These are phyloP conservation scores for Pythium angustatum DNA, from an alignment of 352 stramenopile species.

Conservation along the genomic window DNA sequence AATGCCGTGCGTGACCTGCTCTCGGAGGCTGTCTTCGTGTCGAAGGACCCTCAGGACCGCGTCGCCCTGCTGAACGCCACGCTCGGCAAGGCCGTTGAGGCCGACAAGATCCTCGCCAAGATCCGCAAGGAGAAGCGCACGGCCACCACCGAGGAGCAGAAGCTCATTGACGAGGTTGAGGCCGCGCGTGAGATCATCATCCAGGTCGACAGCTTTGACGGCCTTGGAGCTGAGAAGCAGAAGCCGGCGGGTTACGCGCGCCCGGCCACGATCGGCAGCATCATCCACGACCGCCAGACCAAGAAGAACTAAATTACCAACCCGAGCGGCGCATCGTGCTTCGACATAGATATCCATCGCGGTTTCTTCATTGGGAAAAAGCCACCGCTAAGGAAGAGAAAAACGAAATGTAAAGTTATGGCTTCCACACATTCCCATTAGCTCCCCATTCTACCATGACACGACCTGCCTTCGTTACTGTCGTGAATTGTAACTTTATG, in stretches of 20 bases:
- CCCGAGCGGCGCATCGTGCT: background rate
- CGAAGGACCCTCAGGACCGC: slow-evolving; percentile 58
- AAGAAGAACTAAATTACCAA: slow-evolving; percentile 31
- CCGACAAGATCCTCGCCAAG: slow-evolving; percentile 90
- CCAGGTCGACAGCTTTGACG: slow-evolving; percentile 94
- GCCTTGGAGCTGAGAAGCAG: slow-evolving; percentile 80
- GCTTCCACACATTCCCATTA: slow-evolving; percentile 11
- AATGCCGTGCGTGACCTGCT: slow-evolving; percentile 68
- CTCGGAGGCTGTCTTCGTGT: slow-evolving; percentile 78
- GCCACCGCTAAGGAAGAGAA: background rate
- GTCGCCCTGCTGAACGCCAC: slow-evolving; percentile 77
- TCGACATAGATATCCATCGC: background rate
- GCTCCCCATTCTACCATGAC: too few species aligned
- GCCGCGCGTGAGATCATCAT: slow-evolving; percentile 96
- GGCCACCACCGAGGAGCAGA: slow-evolving; percentile 92
- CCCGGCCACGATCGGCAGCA: slow-evolving; percentile 79
- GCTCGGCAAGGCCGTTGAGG: slow-evolving; percentile 87
- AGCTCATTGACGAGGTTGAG: slow-evolving; percentile 95
- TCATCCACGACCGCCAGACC: slow-evolving; percentile 28
- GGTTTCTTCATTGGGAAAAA: slow-evolving; percentile 29
- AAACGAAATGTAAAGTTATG: slow-evolving; percentile 29
- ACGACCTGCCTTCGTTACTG: too few species aligned
- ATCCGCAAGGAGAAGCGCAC: slow-evolving; percentile 95
- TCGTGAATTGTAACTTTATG: slow-evolving; percentile 23
- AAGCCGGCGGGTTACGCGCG: slow-evolving; percentile 88